phyloP scores from a whole-genome alignment of 108 stramenopile genomes.

The Pseudonitzschia delicatissima region DNA sequence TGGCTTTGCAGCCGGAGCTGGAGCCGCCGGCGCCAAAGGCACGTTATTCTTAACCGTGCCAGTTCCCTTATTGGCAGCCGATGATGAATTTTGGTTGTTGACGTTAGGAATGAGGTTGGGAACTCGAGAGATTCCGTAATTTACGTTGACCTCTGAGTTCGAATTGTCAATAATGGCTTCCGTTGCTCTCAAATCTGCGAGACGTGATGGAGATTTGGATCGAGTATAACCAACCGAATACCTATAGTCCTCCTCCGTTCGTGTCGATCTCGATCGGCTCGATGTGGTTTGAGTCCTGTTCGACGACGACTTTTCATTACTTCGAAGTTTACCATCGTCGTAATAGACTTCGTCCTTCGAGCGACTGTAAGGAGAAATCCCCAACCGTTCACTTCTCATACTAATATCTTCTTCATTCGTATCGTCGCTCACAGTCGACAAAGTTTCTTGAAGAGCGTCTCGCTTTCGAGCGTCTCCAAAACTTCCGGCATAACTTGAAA shows the following conservation, averaged over 20 bases:
- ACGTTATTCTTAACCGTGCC: neutral
- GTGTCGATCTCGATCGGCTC: neutral
- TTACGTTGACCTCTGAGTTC: slow-evolving; percentile 22
- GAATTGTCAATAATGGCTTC: slow-evolving; percentile 30
- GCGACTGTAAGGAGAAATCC: slow-evolving; percentile 21
- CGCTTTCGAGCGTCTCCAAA: neutral
- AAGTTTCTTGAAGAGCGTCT: neutral
- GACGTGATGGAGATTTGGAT: neutral
- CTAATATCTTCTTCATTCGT: slow-evolving; percentile 13
- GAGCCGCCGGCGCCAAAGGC: neutral
- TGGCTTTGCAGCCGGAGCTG: neutral
- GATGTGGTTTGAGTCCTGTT: slow-evolving; percentile 11
- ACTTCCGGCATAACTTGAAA: slow-evolving; percentile 10
- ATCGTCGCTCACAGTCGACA: slow-evolving; percentile 24
- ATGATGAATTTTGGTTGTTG: neutral
- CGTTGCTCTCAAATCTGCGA: slow-evolving; percentile 20
- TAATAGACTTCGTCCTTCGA: slow-evolving; percentile 8
- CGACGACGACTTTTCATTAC: slow-evolving; percentile 13
- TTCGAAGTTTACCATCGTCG: neutral
- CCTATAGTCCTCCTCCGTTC: slow-evolving; percentile 1
- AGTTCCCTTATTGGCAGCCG: neutral
- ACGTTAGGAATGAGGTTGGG: neutral
- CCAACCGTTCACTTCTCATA: slow-evolving; percentile 13
- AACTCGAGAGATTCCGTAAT: too few species aligned
- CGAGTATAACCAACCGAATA: slow-evolving; percentile 15